These are phyloP conservation scores for Leucocoprinus leucothites DNA, from an alignment of 768 basidiomycete species.

Conservation along the genomic window DNA sequence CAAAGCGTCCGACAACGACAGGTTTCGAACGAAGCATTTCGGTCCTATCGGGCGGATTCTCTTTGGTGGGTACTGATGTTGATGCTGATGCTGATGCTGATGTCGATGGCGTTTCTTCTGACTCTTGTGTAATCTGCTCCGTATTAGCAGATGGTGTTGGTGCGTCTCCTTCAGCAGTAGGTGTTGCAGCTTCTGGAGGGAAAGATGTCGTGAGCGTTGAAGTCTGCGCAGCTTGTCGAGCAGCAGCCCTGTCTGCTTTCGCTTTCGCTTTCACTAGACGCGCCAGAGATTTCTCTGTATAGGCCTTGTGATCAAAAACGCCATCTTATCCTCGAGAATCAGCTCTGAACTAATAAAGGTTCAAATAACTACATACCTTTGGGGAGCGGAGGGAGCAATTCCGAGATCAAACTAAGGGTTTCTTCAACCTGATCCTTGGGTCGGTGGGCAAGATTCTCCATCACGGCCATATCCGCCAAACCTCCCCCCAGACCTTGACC, in stretches of 20 bases:
- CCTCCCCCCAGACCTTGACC: conserved; percentile 87
- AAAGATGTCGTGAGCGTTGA: conserved; percentile 19
- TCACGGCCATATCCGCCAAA: conserved; percentile 93
- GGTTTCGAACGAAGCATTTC: conserved; percentile 74
- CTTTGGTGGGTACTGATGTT: conserved; percentile 31
- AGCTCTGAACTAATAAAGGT: conserved; percentile 1
- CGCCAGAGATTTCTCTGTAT: conserved; percentile 81
- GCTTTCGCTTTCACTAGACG: conserved; percentile 79
- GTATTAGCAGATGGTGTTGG: conserved; percentile 21
- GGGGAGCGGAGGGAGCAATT: conserved; percentile 89
- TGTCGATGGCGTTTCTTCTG: conserved; percentile 30
- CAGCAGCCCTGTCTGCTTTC: conserved; percentile 75
- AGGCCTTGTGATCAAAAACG: conserved; percentile 88
- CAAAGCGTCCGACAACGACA: conserved; percentile 78
- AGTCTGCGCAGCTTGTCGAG: conserved; percentile 50
- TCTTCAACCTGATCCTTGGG: conserved; percentile 99
- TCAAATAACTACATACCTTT: conserved; percentile 55
- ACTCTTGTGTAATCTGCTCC: conserved; percentile 33
- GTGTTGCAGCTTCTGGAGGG: conserved; percentile 23
- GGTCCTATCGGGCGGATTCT: conserved; percentile 52
- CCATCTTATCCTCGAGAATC: conserved; percentile 58
- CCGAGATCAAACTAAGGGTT: conserved; percentile 82
- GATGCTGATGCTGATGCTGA: too few relatives aligned
- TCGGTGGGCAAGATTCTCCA: conserved; percentile 94
- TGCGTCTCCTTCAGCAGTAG: conserved; percentile 25